These are phyloP conservation scores for Globisporangium orthogonon DNA, from an alignment of 352 stramenopile genomes.

Conservation along the genomic window DNA sequence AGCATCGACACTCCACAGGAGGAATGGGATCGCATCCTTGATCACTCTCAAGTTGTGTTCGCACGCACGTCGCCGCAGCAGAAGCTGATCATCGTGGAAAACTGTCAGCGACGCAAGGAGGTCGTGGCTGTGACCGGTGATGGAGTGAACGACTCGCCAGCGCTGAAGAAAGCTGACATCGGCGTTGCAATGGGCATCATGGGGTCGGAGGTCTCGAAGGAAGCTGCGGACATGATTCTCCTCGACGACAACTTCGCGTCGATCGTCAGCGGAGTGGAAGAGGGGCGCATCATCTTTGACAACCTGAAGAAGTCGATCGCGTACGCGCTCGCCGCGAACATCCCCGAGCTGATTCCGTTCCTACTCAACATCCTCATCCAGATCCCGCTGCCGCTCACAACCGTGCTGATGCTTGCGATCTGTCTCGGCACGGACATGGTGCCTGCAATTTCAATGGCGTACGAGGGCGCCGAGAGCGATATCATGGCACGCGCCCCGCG, in stretches of 20 bases:
- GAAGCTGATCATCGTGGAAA: slow-evolving; percentile 94
- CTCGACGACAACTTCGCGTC: slow-evolving; percentile 97
- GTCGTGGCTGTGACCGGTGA: slow-evolving; percentile 96
- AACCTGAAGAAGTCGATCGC: slow-evolving; percentile 94
- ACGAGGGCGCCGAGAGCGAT: slow-evolving; percentile 82
- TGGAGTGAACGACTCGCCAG: slow-evolving; percentile 97
- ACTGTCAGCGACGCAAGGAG: slow-evolving; percentile 76
- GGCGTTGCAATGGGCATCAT: slow-evolving; percentile 98
- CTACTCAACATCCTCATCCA: slow-evolving; percentile 81
- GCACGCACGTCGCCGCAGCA: slow-evolving; percentile 92
- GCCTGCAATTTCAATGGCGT: slow-evolving; percentile 90
- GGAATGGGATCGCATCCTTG: slow-evolving; percentile 84
- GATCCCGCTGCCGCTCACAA: slow-evolving; percentile 85
- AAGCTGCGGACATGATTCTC: slow-evolving; percentile 94
- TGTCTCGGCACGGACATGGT: slow-evolving; percentile 92
- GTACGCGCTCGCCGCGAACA: slow-evolving; percentile 91
- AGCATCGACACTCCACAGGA: slow-evolving; percentile 64
- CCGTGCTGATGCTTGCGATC: slow-evolving; percentile 89
- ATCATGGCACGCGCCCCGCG: slow-evolving; percentile 83
- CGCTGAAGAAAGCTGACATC: slow-evolving; percentile 96
- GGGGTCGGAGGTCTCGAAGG: slow-evolving; percentile 94
- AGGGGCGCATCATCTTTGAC: slow-evolving; percentile 94
- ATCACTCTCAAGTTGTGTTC: slow-evolving; percentile 93
- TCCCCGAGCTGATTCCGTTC: slow-evolving; percentile 85
- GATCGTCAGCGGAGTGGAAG: slow-evolving; percentile 92